Evolutionary conservation across 352 stramenopile genomes (phyloP), one percentile per base, ranked within the genome.

Genomic region (Elongisporangium anandrum): DNA sequence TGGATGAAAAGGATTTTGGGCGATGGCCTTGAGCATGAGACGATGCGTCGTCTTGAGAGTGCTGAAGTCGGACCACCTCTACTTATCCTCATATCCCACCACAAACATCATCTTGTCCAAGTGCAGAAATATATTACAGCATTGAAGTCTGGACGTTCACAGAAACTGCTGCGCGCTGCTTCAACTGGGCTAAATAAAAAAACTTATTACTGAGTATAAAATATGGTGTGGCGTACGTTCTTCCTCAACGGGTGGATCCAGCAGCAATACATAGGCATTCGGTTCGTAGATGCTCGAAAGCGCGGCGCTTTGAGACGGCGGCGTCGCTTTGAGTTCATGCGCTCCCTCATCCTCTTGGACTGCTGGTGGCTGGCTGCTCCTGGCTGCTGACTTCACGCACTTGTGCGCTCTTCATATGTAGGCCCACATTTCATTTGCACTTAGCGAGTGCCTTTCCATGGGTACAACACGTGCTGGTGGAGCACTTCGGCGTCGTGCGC

Each of bases 381-480:
- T 24, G 19, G 56, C 59, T 45, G 34, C 17, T 45, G 34, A 17
- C 12, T 45, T 45, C 34, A 17, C 17, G 29, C 29, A 41, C 29
- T 8, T 15, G 13, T 41, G 34, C 34, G 34, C 34, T 45, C 34
- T 45, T 39, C 34, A 17, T 0, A 45, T 45, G 34, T 12, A 45
- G 10, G 2, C 17, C 12, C 34, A 45, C 10, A 7, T 7, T 45
- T 45, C 10, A 7, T 7, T 45, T 45, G 34, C 34, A 20, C 16
- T 73, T 74, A 90, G 48, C 80, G 76, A 56, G 80, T 81, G 19
- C 80, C 80, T 65, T 90, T 90, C 80, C 80, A 90, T 26, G 80
- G 65, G 20, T 79, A 68, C 52, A 70, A 74, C 24, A 88, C 78
- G 64, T 90, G 80, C 48, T 88, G 75, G 69, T 90, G 80, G 3